phyloP scores from a whole-genome alignment of 2,329 filamentous ascomycete species.

The Neophaeococcomyces aloes region DNA sequence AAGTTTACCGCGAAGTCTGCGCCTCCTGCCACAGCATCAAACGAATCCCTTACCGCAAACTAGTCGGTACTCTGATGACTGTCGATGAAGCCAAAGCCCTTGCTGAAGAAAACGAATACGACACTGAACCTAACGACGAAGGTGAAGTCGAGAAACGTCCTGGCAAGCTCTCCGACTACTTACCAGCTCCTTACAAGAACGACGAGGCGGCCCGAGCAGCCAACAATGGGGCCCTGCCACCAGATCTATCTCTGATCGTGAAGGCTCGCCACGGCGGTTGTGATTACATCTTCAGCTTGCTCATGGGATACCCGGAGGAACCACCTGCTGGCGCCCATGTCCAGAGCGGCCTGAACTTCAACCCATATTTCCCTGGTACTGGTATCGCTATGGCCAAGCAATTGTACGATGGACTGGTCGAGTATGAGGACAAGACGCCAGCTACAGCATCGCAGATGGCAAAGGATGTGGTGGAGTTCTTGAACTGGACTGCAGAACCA shows the following conservation, averaged over 20 bases:
- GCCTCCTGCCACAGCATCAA: slow-evolving; percentile 92
- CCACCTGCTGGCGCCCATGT: slow-evolving; percentile 79
- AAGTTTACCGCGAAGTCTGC: slow-evolving; percentile 98
- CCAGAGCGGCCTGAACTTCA: slow-evolving; percentile 92
- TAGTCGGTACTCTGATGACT: slow-evolving; percentile 86
- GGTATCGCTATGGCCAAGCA: slow-evolving; percentile 96
- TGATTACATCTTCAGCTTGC: slow-evolving; percentile 94
- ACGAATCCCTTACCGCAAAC: slow-evolving; percentile 83
- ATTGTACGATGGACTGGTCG: slow-evolving; percentile 90
- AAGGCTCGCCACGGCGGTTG: slow-evolving; percentile 97
- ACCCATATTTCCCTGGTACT: slow-evolving; percentile 98
- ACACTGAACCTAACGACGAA: slow-evolving; percentile 93
- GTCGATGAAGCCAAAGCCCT: slow-evolving; percentile 96
- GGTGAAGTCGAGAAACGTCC: slow-evolving; percentile 97
- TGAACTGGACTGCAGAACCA: slow-evolving; percentile 98
- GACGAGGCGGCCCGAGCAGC: slow-evolving; percentile 95
- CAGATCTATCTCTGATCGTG: slow-evolving; percentile 93
- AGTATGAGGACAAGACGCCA: slow-evolving; percentile 93
- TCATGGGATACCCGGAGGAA: slow-evolving; percentile 97
- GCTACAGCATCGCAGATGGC: slow-evolving; percentile 98
- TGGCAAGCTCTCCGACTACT: slow-evolving; percentile 96
- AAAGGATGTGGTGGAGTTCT: slow-evolving; percentile 97
- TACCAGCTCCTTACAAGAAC: slow-evolving; percentile 93
- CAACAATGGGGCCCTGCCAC: slow-evolving; percentile 95
- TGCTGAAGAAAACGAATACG: slow-evolving; percentile 98